These are phyloP conservation scores for Quercus ilex DNA, from an alignment of 306 rosid species.

Conservation along the genomic window DNA sequence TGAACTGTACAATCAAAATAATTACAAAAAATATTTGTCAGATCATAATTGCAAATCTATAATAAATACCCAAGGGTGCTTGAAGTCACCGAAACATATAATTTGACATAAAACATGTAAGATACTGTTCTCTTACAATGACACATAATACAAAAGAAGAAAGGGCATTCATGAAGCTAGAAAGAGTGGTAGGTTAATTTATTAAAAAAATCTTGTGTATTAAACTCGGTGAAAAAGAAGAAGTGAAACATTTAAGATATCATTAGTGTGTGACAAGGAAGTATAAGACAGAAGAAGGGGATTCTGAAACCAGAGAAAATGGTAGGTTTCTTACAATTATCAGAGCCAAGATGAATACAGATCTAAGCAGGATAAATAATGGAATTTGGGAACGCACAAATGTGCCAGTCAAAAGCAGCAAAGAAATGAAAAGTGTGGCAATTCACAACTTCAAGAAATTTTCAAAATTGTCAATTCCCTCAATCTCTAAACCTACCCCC, in stretches of 20 bases:
- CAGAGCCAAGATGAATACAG: slow-evolving; percentile 6
- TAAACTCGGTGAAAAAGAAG: background rate
- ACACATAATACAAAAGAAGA: background rate
- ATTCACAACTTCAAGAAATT: slow-evolving; percentile 4
- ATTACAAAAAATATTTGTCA: slow-evolving; percentile 5
- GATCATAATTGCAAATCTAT: slow-evolving; percentile 9
- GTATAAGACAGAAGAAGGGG: background rate
- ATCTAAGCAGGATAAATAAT: slow-evolving; percentile 4
- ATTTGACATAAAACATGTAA: background rate
- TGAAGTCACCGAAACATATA: slow-evolving; percentile 9
- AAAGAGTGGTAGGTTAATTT: slow-evolving; percentile 1
- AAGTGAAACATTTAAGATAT: background rate
- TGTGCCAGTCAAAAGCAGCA: slow-evolving; percentile 7
- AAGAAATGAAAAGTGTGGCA: slow-evolving; percentile 10
- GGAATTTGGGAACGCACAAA: slow-evolving; percentile 16
- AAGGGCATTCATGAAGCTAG: background rate
- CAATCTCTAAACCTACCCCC: background rate
- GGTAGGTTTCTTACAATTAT: slow-evolving; percentile 8
- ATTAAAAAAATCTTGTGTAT: background rate
- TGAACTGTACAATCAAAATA: slow-evolving; percentile 58
- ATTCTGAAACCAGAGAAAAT: background rate
- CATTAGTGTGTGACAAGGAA: slow-evolving; percentile 8
- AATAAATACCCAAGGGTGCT: background rate
- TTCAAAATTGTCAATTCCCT: slow-evolving; percentile 1
- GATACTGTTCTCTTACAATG: slow-evolving; percentile 2